Evolutionary conservation across 2,329 filamentous ascomycete genomes (phyloP).

Genomic region (Aspergillus clavatus): DNA sequence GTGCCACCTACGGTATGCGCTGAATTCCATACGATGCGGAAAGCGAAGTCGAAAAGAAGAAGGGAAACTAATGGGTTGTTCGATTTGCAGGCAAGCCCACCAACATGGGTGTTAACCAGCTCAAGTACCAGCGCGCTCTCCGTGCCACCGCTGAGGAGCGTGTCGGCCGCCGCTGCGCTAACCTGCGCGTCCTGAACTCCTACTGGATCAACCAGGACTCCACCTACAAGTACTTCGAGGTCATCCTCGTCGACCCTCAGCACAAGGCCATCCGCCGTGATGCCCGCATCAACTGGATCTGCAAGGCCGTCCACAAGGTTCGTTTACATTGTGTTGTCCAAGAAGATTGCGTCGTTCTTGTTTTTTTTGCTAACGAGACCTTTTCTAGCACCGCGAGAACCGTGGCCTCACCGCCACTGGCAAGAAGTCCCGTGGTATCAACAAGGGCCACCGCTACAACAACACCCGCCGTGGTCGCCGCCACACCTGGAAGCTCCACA

Average conservation of each 20-base stretch:
- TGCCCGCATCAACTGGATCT: slow-evolving; percentile 99
- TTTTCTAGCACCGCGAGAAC: slow-evolving; percentile 77
- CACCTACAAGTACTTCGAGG: slow-evolving; percentile 99
- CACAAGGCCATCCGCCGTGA: slow-evolving; percentile 99
- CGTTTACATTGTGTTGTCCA: slow-evolving; percentile 14
- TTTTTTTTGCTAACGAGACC: slow-evolving; percentile 22
- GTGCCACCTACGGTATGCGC: slow-evolving; percentile 91
- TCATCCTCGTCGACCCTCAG: slow-evolving; percentile 99
- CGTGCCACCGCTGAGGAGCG: slow-evolving; percentile 98
- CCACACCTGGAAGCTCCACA: slow-evolving; percentile 99
- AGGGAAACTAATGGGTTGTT: slow-evolving; percentile 15
- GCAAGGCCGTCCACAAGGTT: slow-evolving; percentile 96
- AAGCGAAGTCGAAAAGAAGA: slow-evolving; percentile 28
- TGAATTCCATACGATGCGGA: slow-evolving; percentile 1
- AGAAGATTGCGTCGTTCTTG: neutral
- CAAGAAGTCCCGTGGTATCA: slow-evolving; percentile 99
- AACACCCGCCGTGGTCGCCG: slow-evolving; percentile 94
- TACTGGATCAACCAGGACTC: slow-evolving; percentile 99
- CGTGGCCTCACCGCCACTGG: slow-evolving; percentile 96
- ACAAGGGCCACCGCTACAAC: slow-evolving; percentile 99
- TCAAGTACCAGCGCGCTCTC: slow-evolving; percentile 99
- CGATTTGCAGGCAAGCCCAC: slow-evolving; percentile 83
- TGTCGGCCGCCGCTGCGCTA: slow-evolving; percentile 98
- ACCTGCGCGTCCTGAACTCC: slow-evolving; percentile 98
- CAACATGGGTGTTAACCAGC: slow-evolving; percentile 99